Evolutionary conservation across 257 asterid genomes (phyloP), one percentile per base, ranked within the genome.

Genomic region (Plantago major): DNA sequence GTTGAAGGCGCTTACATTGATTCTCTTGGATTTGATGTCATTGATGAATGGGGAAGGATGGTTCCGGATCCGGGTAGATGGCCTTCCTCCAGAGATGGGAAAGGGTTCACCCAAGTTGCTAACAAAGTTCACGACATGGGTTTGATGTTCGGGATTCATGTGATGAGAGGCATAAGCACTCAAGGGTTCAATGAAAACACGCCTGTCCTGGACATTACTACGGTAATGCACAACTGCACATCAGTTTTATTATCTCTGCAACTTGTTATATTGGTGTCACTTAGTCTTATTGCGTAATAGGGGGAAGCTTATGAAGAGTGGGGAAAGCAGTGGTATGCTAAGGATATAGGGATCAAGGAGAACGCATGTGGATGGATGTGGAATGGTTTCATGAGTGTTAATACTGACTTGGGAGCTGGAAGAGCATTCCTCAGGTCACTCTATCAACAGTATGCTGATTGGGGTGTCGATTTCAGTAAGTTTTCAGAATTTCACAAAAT

Each of bases 11-110:
- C 99, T 56, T 14, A 65, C 73, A 80, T 76, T 15, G 87, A 87
- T 76, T 89, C 99, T 50, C 87, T 77, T 42, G 99, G 99, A 54
- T 89, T 73, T 57, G 99, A 93, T 70, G 88, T 84, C 30, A 83
- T 89, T 67, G 99, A 93, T 68, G 74, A 82, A 71, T 89, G 99
- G 99, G 99, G 99, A 69, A 86, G 97, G 81, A 76, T 93, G 99
- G 40, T 82, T 40, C 99, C 99, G 5, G 99, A 93, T 69, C 94
- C 95, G 0, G 80, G 19, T 26, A 71, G 99, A 73, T 93, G 99
- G 99, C 97, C 99, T 63, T 89, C 97, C 8, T 84, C 99, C 33
- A 65, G 58, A 37, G 82, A 72, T 17, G 96, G 96, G 42, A 74
- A 73, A 51, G 99, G 99, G 40, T 87, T 92, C 70, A 50, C 77